These are phyloP conservation scores for Salix arbutifolia DNA, from an alignment of 345 rosid genomes.

Conservation along the genomic window DNA sequence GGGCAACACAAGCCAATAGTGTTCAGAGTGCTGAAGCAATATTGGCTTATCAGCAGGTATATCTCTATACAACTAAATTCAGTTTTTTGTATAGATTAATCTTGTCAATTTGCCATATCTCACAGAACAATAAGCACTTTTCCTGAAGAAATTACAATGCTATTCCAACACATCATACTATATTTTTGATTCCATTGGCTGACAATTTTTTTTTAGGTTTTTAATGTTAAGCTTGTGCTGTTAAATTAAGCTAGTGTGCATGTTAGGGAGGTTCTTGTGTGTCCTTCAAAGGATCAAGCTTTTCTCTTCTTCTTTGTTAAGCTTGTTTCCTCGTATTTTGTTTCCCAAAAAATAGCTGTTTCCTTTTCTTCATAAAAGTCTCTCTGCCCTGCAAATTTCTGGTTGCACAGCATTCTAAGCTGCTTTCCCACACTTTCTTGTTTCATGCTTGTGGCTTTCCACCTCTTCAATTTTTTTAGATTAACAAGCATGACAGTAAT, in stretches of 20 bases:
- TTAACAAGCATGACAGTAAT: not conserved
- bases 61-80: not conserved
- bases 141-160: not conserved
- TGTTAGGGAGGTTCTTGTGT: not conserved
- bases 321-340: not conserved
- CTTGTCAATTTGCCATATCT: not conserved
- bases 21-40: constrained; percentile 99
- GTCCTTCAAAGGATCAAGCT: not conserved
- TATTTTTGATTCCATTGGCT: not conserved
- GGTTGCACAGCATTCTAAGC: not conserved
- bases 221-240: not conserved
- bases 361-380: not conserved
- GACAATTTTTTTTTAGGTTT: not conserved
- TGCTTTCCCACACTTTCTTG: not conserved
- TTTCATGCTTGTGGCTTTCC: not conserved
- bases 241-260: not conserved
- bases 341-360: too few species aligned
- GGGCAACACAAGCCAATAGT: constrained; percentile 99
- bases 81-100: not conserved
- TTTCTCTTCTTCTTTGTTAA: too few species aligned
- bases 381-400: not conserved
- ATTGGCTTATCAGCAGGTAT: constrained; percentile 88
- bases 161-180: not conserved
- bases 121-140: not conserved
- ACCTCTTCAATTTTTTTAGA: not conserved